Evolutionary conservation across 768 basidiomycete species (phyloP).

Genomic region (Boletus reticuloceps): DNA sequence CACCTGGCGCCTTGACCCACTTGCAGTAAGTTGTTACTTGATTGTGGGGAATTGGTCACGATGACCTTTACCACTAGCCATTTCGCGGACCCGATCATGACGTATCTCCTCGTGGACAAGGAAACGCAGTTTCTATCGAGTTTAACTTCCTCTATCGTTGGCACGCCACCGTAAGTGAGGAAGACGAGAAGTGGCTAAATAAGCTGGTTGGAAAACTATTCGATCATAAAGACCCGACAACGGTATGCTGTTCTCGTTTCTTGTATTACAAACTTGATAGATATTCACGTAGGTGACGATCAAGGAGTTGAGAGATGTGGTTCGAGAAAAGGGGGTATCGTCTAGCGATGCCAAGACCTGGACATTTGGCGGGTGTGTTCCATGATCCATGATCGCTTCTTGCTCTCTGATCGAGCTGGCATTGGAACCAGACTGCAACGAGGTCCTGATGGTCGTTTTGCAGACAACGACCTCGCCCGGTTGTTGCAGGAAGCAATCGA

Average conservation of each 20-base stretch:
- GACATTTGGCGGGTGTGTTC: slow-evolving; percentile 49
- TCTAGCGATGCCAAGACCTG: slow-evolving; percentile 39
- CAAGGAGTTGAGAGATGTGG: slow-evolving; percentile 16
- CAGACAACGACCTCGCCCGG: slow-evolving; percentile 58
- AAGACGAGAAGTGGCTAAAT: slow-evolving; percentile 57
- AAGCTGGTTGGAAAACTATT: slow-evolving; percentile 45
- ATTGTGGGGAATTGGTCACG: not conserved
- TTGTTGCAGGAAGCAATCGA: slow-evolving; percentile 64
- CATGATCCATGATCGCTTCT: not conserved
- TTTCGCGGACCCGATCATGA: slow-evolving; percentile 51
- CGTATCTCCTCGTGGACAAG: slow-evolving; percentile 61
- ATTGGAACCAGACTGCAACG: slow-evolving; percentile 44
- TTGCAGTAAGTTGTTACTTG: slow-evolving; percentile 41
- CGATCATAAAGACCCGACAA: slow-evolving; percentile 36
- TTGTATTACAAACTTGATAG: not conserved
- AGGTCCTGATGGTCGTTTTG: slow-evolving; percentile 52
- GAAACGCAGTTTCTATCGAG: slow-evolving; percentile 75
- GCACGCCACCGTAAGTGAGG: slow-evolving; percentile 59
- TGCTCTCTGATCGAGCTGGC: not conserved
- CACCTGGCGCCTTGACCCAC: slow-evolving; percentile 67
- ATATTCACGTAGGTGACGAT: slow-evolving; percentile 15
- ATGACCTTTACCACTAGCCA: slow-evolving; percentile 31
- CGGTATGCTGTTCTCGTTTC: slow-evolving; percentile 29
- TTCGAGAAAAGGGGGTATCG: slow-evolving; percentile 12
- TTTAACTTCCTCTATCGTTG: slow-evolving; percentile 63